Evolutionary conservation across 2,329 filamentous ascomycete species (phyloP).

Genomic region (Drechslera avenae): DNA sequence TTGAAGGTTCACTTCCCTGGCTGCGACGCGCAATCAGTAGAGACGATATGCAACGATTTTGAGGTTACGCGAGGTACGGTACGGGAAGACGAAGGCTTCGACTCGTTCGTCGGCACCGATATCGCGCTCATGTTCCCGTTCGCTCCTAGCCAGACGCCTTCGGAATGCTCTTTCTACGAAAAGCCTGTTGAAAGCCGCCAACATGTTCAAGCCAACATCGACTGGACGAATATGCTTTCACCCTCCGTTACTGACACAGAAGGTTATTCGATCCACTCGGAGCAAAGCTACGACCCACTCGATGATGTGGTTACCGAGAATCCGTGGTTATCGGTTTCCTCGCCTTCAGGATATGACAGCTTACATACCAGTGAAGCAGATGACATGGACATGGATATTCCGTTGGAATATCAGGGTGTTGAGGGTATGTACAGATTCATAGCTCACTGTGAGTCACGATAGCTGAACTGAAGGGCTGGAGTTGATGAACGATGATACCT

Average conservation of each 20-base stretch:
- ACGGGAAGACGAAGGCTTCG: constrained; percentile 78
- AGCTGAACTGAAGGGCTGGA: constrained; percentile 1
- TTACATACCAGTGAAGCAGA: constrained; percentile 61
- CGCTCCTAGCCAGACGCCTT: constrained; percentile 65
- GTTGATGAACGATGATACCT: constrained; percentile 29
- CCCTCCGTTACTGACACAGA: constrained; percentile 44
- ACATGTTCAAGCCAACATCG: constrained; percentile 50
- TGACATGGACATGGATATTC: constrained; percentile 42
- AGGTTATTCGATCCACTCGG: constrained; percentile 48
- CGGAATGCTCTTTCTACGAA: constrained; percentile 55
- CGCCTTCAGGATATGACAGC: constrained; percentile 62
- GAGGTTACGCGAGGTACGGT: constrained; percentile 81
- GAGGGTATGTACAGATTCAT: constrained; percentile 71
- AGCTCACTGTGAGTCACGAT: constrained; percentile 62
- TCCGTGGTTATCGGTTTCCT: constrained; percentile 57
- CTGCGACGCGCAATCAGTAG: constrained; percentile 81
- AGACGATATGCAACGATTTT: constrained; percentile 82
- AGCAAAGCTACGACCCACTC: constrained; percentile 46
- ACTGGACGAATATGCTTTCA: constrained; percentile 64
- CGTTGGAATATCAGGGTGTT: constrained; percentile 65
- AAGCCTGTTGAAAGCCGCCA: constrained; percentile 48
- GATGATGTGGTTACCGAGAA: constrained; percentile 53
- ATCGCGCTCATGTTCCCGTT: constrained; percentile 86
- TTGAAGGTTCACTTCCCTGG: constrained; percentile 89
- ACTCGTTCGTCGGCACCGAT: constrained; percentile 67